phyloP scores from a whole-genome alignment of 805 yeast genomes.

The Starmera amethionina region DNA sequence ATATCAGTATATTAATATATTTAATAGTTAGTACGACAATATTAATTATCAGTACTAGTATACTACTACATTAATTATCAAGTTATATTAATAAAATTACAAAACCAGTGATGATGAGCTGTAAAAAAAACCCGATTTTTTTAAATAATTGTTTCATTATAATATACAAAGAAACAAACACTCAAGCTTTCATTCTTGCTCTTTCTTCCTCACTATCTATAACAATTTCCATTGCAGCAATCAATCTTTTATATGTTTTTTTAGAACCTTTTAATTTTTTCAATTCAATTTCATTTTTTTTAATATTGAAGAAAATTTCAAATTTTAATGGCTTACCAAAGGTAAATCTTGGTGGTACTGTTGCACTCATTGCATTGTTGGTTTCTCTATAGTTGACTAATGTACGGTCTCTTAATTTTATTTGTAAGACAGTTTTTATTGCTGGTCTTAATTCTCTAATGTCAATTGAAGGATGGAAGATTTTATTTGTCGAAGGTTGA shows the following conservation, averaged over 20 bases:
- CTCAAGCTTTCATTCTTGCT: background rate
- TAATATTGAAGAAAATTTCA: slow-evolving; percentile 31
- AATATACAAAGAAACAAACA: background rate
- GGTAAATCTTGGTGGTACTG: slow-evolving; percentile 36
- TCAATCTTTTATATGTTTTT: slow-evolving; percentile 34
- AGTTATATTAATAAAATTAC: too few relatives aligned
- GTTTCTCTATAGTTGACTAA: slow-evolving; percentile 35
- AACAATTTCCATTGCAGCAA: slow-evolving; percentile 33
- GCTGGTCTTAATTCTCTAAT: slow-evolving; percentile 13
- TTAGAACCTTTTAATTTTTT: slow-evolving; percentile 35
- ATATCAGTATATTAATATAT: too few relatives aligned
- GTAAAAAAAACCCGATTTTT: too few relatives aligned
- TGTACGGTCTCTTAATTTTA: slow-evolving; percentile 42
- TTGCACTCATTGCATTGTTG: slow-evolving; percentile 33
- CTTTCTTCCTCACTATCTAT: slow-evolving; percentile 31
- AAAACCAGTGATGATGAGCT: too few relatives aligned
- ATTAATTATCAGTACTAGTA: too few relatives aligned
- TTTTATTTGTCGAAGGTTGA: slow-evolving; percentile 4
- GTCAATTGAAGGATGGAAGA: slow-evolving; percentile 11
- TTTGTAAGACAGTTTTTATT: slow-evolving; percentile 29
- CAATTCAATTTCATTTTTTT: slow-evolving; percentile 28
- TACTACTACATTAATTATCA: too few relatives aligned
- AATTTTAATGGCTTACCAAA: slow-evolving; percentile 37
- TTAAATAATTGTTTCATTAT: too few relatives aligned
- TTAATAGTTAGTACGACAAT: too few relatives aligned